Percentiles rank a stretch among this genome's conserved stretches.
These are phyloP conservation scores for Lachancea mirantina DNA, from an alignment of 805 yeast genomes.

Conservation along the genomic window DNA sequence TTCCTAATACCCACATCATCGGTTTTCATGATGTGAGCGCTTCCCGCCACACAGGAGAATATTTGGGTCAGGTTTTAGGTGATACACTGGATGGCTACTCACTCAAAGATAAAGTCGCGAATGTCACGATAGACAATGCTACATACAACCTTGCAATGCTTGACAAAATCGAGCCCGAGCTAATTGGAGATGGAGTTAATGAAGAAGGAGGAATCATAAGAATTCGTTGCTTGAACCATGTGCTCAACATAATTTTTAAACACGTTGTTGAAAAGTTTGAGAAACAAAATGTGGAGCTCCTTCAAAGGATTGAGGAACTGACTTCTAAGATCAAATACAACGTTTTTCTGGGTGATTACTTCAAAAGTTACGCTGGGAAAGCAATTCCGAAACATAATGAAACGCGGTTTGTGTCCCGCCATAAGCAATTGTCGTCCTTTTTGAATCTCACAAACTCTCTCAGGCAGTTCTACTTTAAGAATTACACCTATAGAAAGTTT, in stretches of 20 bases:
- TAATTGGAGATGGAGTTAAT: slow-evolving; percentile 3
- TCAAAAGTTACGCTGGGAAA: slow-evolving; percentile 2
- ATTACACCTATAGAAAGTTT: slow-evolving; percentile 2
- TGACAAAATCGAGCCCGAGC: slow-evolving; percentile 2
- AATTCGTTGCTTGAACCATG: slow-evolving; percentile 6
- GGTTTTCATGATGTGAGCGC: slow-evolving; percentile 11
- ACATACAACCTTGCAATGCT: slow-evolving; percentile 2
- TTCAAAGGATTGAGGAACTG: slow-evolving; percentile 3
- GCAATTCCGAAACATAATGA: slow-evolving; percentile 3
- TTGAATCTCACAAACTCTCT: slow-evolving; percentile 2
- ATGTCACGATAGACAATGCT: slow-evolving; percentile 4
- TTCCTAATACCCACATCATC: slow-evolving; percentile 10
- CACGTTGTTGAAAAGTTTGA: slow-evolving; percentile 2
- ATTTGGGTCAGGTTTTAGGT: slow-evolving; percentile 1
- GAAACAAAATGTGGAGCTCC: slow-evolving; percentile 1
- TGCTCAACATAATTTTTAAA: slow-evolving; percentile 2
- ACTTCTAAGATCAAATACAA: slow-evolving; percentile 6
- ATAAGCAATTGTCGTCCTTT: slow-evolving; percentile 3
- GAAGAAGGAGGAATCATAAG: slow-evolving; percentile 3
- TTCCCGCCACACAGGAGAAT: slow-evolving; percentile 5
- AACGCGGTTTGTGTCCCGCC: slow-evolving; percentile 2
- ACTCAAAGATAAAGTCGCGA: slow-evolving; percentile 3
- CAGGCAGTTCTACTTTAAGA: slow-evolving; percentile 2
- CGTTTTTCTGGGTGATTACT: slow-evolving; percentile 4
- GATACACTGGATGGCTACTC: slow-evolving; percentile 1